phyloP scores from a whole-genome alignment of 2,329 filamentous ascomycete species.

The Penicillium sp. region DNA sequence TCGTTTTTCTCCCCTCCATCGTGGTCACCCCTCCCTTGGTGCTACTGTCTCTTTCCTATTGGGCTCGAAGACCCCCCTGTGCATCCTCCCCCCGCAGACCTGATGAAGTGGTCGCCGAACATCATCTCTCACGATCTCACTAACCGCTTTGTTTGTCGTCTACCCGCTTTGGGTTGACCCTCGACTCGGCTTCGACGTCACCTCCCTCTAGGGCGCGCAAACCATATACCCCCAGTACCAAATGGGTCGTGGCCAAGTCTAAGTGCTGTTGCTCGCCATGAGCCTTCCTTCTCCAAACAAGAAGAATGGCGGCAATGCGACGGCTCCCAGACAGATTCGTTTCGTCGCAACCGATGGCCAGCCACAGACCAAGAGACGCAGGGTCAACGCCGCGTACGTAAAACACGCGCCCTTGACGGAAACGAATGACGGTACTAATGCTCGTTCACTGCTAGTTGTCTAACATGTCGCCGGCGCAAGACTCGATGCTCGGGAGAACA shows the following conservation, averaged over 20 bases:
- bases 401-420: not conserved
- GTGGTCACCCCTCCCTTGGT: constrained; percentile 1
- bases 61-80: constrained; percentile 12
- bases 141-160: constrained; percentile 11
- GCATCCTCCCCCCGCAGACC: constrained; percentile 1
- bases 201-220: not conserved
- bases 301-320: constrained; percentile 31
- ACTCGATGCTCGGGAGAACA: constrained; percentile 69
- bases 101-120: constrained; percentile 15
- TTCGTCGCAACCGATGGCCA: constrained; percentile 80
- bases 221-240: constrained; percentile 15
- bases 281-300: constrained; percentile 36
- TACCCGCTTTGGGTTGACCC: constrained; percentile 3
- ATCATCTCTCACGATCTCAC: constrained; percentile 11
- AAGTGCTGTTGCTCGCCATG: constrained; percentile 35
- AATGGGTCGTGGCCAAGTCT: constrained; percentile 34
- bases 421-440: constrained; percentile 7
- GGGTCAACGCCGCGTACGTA: constrained; percentile 70
- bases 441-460: constrained; percentile 48
- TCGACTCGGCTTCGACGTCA: constrained; percentile 6
- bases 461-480: constrained; percentile 69
- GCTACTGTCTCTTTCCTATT: constrained; percentile 15
- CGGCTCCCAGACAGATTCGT: constrained; percentile 51
- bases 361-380: constrained; percentile 69
- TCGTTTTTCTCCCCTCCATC: constrained; percentile 1